Evolutionary conservation across 2,329 filamentous ascomycete species (phyloP).

Genomic region (Penicillium sp.): DNA sequence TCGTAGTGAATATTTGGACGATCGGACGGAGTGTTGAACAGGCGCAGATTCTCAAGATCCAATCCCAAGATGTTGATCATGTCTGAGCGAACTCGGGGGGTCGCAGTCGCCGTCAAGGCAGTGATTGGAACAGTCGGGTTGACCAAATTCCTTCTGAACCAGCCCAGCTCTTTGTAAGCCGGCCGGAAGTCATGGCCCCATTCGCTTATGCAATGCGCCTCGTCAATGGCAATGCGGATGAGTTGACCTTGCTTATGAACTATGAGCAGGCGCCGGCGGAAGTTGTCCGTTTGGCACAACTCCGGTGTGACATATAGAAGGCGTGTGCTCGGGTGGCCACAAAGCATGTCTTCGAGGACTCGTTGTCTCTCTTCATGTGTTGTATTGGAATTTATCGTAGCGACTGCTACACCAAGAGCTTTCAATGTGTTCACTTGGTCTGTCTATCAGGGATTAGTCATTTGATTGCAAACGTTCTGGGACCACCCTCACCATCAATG

Average conservation of each 20-base stretch:
- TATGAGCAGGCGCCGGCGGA: constrained; percentile 69
- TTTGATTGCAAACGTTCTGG: neutral
- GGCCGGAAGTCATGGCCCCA: constrained; percentile 98
- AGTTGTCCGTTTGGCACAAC: constrained; percentile 72
- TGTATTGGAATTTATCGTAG: constrained; percentile 83
- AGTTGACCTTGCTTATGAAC: constrained; percentile 80
- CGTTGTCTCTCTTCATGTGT: constrained; percentile 59
- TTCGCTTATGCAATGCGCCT: constrained; percentile 96
- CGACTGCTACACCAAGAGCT: constrained; percentile 71
- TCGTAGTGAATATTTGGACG: constrained; percentile 88
- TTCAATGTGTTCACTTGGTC: constrained; percentile 85
- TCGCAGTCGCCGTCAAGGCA: constrained; percentile 89
- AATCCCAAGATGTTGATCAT: constrained; percentile 73
- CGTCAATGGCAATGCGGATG: constrained; percentile 84
- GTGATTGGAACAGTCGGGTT: constrained; percentile 87
- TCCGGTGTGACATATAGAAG: constrained; percentile 94
- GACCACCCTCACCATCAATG: constrained; percentile 70
- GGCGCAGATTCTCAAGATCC: constrained; percentile 60
- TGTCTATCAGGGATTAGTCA: constrained; percentile 53
- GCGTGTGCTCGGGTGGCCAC: constrained; percentile 77
- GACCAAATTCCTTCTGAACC: constrained; percentile 64
- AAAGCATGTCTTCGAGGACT: constrained; percentile 78
- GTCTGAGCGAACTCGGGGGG: constrained; percentile 73
- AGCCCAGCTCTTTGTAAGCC: constrained; percentile 80
- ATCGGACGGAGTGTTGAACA: constrained; percentile 79